Evolutionary conservation across 1,284 basidiomycete genomes (phyloP).

Genomic region (Puccinia horiana): DNA sequence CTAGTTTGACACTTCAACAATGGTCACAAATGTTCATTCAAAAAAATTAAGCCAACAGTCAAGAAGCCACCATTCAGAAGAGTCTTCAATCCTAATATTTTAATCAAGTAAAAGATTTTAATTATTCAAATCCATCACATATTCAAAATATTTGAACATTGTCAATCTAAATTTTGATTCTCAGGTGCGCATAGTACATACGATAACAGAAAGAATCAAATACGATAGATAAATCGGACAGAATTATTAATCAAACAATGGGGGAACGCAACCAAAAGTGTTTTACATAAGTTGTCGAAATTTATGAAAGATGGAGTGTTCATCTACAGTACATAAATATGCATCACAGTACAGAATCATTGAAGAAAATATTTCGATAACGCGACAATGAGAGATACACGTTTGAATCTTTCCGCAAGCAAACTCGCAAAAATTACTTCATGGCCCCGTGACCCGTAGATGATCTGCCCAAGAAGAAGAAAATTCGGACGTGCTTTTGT

Average conservation of each 20-base stretch:
- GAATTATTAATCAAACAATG: neutral
- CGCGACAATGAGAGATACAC: neutral
- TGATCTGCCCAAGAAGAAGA: constrained; percentile 38
- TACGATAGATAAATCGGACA: neutral
- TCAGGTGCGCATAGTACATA: too few relatives aligned
- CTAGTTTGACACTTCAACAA: too few relatives aligned
- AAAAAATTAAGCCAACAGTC: too few relatives aligned
- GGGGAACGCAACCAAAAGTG: neutral
- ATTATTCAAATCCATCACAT: too few relatives aligned
- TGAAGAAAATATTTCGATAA: neutral
- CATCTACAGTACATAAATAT: neutral
- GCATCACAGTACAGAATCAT: neutral
- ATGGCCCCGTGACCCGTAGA: constrained; percentile 31
- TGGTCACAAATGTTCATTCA: too few relatives aligned
- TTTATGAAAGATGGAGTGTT: neutral
- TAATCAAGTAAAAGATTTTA: too few relatives aligned
- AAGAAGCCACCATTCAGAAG: too few relatives aligned
- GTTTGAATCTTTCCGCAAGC: neutral
- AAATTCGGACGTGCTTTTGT: constrained; percentile 25
- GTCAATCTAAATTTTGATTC: too few relatives aligned
- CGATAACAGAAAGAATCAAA: neutral
- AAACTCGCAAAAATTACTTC: neutral
- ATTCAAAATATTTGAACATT: too few relatives aligned
- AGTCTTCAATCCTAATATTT: too few relatives aligned
- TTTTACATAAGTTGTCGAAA: constrained; percentile 4